Base-by-base conservation (phyloP, 768 basidiomycete species). In the Leccinellum luteum region DNA sequence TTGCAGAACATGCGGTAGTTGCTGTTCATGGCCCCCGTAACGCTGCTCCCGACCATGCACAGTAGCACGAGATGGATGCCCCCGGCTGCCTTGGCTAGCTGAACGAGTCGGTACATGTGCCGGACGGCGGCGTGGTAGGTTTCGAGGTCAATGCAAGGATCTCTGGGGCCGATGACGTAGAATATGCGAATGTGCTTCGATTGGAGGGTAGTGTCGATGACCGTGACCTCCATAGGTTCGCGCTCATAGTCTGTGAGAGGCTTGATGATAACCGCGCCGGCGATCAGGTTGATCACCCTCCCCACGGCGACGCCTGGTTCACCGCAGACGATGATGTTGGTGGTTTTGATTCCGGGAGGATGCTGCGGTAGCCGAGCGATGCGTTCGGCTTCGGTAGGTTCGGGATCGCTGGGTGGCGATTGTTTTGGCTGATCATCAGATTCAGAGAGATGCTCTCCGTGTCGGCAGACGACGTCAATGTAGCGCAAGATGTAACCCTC, bases 301-400 rank as follows among this genome's bases (percentile, higher is more conserved):
- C 66, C 64, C 10, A 64, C 63, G 15, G 62, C 70, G n/a, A 61
- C 55, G n/a, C 78, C 78, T 2, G 73, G 69, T 51, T 78, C 74
- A 7, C 79, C 78, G 48, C 79, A 79, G 17, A 80, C 38, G n/a
- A 79, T 62, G 45, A 79, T 61, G 53, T 78, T 79, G 48, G 54
- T 69, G 1, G 71, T 66, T 44, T 62, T 61, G 9, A 50, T 35
- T 3, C 63, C 59, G 0, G 55, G 68, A 9, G 59, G 64, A 48
- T 70, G 66, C 15, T 47, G 57, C 8, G 58, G 65, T 14, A 67
- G 54, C 15, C 28, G 44, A 10, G 55, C 58, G 38, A 67, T 54
- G 17, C 66, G 67, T 1, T 69, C 54, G 6, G 57, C 54, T 48
- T 69, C 66, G 28, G 54, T 54, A 1, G 8, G 58, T 27, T 60